Evolutionary conservation across 768 basidiomycete species (phyloP).

Genomic region (Amanita thiersii): DNA sequence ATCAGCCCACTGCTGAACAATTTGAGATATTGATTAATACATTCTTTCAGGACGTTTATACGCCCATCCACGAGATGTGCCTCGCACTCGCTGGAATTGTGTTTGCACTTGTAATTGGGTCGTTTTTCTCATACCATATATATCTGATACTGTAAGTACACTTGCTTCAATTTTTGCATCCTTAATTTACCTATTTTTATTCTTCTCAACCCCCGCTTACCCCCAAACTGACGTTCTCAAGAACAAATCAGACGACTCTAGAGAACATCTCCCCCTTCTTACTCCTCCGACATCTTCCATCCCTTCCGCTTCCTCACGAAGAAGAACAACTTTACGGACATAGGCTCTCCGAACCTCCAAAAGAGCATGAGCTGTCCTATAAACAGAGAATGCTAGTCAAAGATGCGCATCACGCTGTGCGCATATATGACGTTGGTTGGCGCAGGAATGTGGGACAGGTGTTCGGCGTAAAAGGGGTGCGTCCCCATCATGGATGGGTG

Average conservation of each 20-base stretch:
- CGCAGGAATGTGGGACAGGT: slow-evolving; percentile 61
- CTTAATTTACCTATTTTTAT: slow-evolving; percentile 7
- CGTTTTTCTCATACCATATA: slow-evolving; percentile 69
- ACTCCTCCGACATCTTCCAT: slow-evolving; percentile 63
- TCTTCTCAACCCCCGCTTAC: background rate
- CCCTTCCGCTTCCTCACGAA: slow-evolving; percentile 41
- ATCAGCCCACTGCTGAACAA: background rate
- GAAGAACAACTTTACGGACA: slow-evolving; percentile 10
- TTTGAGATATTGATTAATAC: background rate
- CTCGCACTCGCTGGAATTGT: slow-evolving; percentile 52
- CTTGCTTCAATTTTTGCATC: background rate
- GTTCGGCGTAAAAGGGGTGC: slow-evolving; percentile 40
- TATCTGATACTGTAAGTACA: slow-evolving; percentile 63
- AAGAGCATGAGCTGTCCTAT: slow-evolving; percentile 64
- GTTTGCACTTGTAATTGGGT: slow-evolving; percentile 61
- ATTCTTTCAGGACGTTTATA: slow-evolving; percentile 43
- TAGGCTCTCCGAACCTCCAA: slow-evolving; percentile 56
- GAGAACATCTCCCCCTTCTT: slow-evolving; percentile 72
- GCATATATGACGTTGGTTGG: slow-evolving; percentile 70
- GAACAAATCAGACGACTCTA: slow-evolving; percentile 82
- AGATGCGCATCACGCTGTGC: slow-evolving; percentile 51
- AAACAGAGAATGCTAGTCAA: slow-evolving; percentile 58
- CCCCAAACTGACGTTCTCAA: slow-evolving; percentile 17
- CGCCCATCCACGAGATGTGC: slow-evolving; percentile 65
- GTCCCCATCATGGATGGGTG: slow-evolving; percentile 41